Percentiles rank a stretch among this genome's conserved stretches.
Evolutionary conservation across 2,329 filamentous ascomycete genomes (phyloP).

Genomic region (Cytospora piceae): DNA sequence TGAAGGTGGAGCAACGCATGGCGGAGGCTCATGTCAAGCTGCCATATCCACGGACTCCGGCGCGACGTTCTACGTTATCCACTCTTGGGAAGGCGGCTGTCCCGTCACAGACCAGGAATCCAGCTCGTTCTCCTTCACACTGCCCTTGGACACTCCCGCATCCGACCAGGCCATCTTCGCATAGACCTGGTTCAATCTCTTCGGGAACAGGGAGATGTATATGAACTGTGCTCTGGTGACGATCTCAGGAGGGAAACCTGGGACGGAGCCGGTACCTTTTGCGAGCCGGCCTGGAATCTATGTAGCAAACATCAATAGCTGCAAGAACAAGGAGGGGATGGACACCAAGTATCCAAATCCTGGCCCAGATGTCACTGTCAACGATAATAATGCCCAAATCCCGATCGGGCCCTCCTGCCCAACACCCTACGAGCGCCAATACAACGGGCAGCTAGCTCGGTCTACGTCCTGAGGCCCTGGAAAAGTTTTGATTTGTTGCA

Average conservation of each 20-base stretch:
- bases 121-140: conserved; percentile 48
- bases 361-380: conserved; percentile 16
- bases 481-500: too few species aligned
- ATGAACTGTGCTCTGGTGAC: conserved; percentile 68
- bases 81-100: conserved; percentile 42
- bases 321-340: conserved; percentile 19
- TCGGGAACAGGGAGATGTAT: conserved; percentile 71
- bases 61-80: conserved; percentile 57
- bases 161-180: conserved; percentile 57
- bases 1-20: conserved; percentile 56
- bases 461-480: too few species aligned
- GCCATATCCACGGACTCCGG: conserved; percentile 66
- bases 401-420: conserved; percentile 5
- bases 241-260: conserved; percentile 40
- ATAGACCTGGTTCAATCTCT: conserved; percentile 67
- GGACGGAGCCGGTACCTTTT: conserved; percentile 6
- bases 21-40: conserved; percentile 66
- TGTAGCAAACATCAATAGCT: conserved; percentile 23
- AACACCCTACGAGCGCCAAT: background rate
- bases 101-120: conserved; percentile 48
- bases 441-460: background rate
- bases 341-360: conserved; percentile 11
- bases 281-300: conserved; percentile 5
- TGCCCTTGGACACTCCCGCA: conserved; percentile 55
- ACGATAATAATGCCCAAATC: conserved; percentile 4